phyloP scores from a whole-genome alignment of 768 basidiomycete genomes.

The Lepiota venenata region DNA sequence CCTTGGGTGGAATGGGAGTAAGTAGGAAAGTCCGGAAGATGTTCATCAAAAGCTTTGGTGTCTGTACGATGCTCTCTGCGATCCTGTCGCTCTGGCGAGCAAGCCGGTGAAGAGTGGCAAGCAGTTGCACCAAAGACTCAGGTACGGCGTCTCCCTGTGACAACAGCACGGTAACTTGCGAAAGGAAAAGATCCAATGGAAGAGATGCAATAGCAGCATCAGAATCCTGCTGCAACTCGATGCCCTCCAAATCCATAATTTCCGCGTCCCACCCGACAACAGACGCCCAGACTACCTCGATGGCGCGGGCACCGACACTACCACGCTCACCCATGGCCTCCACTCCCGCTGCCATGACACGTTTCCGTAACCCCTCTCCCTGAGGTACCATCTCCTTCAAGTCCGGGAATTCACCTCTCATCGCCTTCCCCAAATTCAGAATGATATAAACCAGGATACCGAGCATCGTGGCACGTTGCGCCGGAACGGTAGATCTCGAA shows the following conservation, averaged over 20 bases:
- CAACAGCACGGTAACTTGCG: constrained; percentile 42
- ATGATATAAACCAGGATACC: constrained; percentile 63
- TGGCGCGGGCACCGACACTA: constrained; percentile 60
- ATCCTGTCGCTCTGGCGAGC: constrained; percentile 53
- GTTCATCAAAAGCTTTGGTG: constrained; percentile 47
- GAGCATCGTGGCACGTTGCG: constrained; percentile 82
- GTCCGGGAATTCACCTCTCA: constrained; percentile 31
- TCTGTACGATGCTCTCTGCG: constrained; percentile 48
- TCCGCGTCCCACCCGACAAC: constrained; percentile 62
- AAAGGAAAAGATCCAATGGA: constrained; percentile 39
- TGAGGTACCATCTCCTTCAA: constrained; percentile 34
- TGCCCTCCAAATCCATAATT: constrained; percentile 32
- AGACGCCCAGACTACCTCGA: constrained; percentile 74
- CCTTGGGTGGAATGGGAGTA: constrained; percentile 41
- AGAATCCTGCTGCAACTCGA: constrained; percentile 40
- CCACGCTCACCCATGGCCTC: constrained; percentile 66
- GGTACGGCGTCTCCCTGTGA: constrained; percentile 39
- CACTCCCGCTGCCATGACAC: constrained; percentile 63
- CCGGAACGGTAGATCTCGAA: constrained; percentile 75
- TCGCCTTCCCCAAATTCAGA: constrained; percentile 27
- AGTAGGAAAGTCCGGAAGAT: constrained; percentile 58
- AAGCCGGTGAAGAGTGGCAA: constrained; percentile 58
- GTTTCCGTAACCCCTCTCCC: constrained; percentile 50
- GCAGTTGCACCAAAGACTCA: constrained; percentile 51
- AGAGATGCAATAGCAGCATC: constrained; percentile 30